Evolutionary conservation across 2,329 filamentous ascomycete genomes (phyloP).

Genomic region (Fusarium sterilihyphosum): DNA sequence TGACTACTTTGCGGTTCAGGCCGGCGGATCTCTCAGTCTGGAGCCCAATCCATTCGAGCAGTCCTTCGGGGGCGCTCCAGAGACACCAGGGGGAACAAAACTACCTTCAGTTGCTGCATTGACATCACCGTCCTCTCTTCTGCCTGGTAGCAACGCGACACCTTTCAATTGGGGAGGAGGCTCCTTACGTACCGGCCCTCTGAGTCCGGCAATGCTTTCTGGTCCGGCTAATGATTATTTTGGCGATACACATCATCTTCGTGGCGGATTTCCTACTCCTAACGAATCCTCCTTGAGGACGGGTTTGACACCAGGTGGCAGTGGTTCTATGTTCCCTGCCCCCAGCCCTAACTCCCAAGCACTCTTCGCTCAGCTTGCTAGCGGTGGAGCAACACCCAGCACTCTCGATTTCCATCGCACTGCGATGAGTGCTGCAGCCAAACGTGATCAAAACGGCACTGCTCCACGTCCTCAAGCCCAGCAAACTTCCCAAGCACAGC

Average conservation of each 20-base stretch:
- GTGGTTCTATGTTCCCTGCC: slow-evolving; percentile 96
- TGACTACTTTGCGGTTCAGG: slow-evolving; percentile 75
- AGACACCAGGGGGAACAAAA: slow-evolving; percentile 85
- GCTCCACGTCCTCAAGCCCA: slow-evolving; percentile 44
- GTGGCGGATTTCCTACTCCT: slow-evolving; percentile 89
- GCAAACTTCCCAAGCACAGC: slow-evolving; percentile 47
- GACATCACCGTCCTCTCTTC: slow-evolving; percentile 86
- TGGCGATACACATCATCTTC: slow-evolving; percentile 78
- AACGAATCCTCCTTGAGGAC: slow-evolving; percentile 95
- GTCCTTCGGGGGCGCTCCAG: slow-evolving; percentile 79
- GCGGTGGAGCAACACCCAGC: slow-evolving; percentile 85
- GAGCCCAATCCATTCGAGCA: slow-evolving; percentile 98
- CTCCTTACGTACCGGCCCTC: slow-evolving; percentile 87
- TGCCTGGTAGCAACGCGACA: slow-evolving; percentile 77
- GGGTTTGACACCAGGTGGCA: slow-evolving; percentile 91
- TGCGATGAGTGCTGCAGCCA: slow-evolving; percentile 81
- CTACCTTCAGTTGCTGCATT: slow-evolving; percentile 90
- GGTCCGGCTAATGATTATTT: slow-evolving; percentile 91
- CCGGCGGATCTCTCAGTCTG: slow-evolving; percentile 68
- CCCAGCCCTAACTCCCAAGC: slow-evolving; percentile 88
- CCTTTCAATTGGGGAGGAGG: slow-evolving; percentile 83
- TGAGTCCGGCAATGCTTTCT: slow-evolving; percentile 97
- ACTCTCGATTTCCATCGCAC: slow-evolving; percentile 96
- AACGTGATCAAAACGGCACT: slow-evolving; percentile 60
- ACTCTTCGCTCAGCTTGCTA: slow-evolving; percentile 80